Conservation (phyloP, 352 stramenopile genomes). For the Phytophthora citrophthora region DNA sequence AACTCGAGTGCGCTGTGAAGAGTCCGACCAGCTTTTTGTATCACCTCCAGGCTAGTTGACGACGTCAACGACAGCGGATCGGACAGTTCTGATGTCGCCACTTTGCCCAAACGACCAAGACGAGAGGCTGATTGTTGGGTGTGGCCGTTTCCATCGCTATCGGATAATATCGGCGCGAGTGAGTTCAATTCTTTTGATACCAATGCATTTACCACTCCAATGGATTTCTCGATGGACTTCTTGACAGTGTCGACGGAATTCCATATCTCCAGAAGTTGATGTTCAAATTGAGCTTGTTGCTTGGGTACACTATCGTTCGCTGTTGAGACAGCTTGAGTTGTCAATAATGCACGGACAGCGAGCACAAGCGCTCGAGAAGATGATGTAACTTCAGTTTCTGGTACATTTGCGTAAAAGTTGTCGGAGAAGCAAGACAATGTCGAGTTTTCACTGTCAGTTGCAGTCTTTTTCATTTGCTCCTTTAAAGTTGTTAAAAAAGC, state of each 20-base stretch:
- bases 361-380: constrained; percentile 34
- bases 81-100: constrained; percentile 26
- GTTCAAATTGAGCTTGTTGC: constrained; percentile 34
- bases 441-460: constrained; percentile 23
- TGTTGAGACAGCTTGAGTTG: constrained; percentile 24
- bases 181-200: constrained; percentile 29
- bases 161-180: constrained; percentile 28
- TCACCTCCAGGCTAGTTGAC: constrained; percentile 17
- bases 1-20: constrained; percentile 38
- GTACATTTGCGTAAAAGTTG: constrained; percentile 33
- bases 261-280: constrained; percentile 37
- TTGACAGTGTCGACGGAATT: constrained; percentile 33
- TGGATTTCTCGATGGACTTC: constrained; percentile 33
- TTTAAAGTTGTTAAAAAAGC: constrained; percentile 32
- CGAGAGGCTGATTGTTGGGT: constrained; percentile 36
- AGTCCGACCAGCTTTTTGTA: constrained; percentile 37
- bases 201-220: constrained; percentile 18
- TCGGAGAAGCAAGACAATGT: constrained; percentile 36
- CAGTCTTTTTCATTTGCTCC: constrained; percentile 7
- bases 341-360: constrained; percentile 37
- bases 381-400: constrained; percentile 25
- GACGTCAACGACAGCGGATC: constrained; percentile 26
- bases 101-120: constrained; percentile 37
- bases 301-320: constrained; percentile 23
- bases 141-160: constrained; percentile 27